Percentiles rank a stretch among this genome's conserved stretches.
Conservation (phyloP, 2,329 filamentous ascomycete species). For the Scolecobasidium constrictum region DNA sequence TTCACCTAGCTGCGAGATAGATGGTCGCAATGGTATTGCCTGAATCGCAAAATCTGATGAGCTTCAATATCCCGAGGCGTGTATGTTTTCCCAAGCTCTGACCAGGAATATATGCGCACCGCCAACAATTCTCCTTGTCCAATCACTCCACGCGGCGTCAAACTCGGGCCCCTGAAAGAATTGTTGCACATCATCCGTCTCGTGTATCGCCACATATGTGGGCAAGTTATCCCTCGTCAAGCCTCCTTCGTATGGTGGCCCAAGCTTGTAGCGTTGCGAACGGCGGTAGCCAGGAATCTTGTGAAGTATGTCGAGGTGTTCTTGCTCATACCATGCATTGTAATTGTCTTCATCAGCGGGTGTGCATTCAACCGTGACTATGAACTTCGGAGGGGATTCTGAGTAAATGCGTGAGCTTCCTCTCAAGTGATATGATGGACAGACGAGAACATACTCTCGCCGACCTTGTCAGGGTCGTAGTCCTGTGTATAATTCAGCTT, state of each 20-base stretch:
- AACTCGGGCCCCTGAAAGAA: not conserved
- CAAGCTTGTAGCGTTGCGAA: conserved; percentile 4
- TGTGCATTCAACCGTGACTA: conserved; percentile 6
- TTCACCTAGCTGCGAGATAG: no score
- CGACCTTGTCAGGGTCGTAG: conserved; percentile 5
- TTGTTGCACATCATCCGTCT: not conserved
- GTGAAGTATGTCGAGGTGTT: conserved; percentile 6
- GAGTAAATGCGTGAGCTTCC: no score
- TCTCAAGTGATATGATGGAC: no score
- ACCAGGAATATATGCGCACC: not conserved
- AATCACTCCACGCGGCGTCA: not conserved
- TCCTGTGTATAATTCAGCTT: no score
- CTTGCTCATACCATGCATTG: conserved; percentile 7
- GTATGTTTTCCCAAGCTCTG: not conserved
- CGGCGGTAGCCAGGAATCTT: conserved; percentile 9
- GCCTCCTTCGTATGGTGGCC: not conserved
- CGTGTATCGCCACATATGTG: not conserved
- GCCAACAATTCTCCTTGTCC: not conserved
- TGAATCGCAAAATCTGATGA: no score
- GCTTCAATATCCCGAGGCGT: not conserved
- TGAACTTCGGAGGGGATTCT: not conserved
- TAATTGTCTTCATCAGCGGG: conserved; percentile 6
- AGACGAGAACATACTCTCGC: conserved; percentile 6
- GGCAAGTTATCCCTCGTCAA: not conserved
- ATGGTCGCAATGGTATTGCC: no score